Evolutionary conservation across 2,329 filamentous ascomycete species (phyloP), one percentile per base, ranked within the genome.

Genomic region (Penicillium sumatraense): DNA sequence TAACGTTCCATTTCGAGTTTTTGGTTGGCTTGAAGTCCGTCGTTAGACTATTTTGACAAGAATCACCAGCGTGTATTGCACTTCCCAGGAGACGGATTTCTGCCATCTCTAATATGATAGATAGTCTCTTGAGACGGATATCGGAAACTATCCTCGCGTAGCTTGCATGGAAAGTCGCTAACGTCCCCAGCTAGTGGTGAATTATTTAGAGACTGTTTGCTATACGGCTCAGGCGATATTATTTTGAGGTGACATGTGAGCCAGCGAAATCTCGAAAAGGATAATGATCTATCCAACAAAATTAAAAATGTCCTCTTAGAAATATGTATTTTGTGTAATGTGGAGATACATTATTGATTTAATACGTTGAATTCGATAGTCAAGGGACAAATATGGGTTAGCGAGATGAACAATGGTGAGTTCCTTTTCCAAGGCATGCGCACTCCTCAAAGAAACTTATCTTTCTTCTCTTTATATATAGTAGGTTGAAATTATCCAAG

Each of bases 41-140:
- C 0, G 92, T 93, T 63, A 98, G 78, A 3, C 88, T 88, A 51
- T 97, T 76, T 66, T 98, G 93, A 78, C 93, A 98, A 0, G 90
- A 95, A 0, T 93, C 93, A 51, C 93, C 93, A 20, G 92, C 92
- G 64, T 98, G 93, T 0, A 87, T 85, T 2, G 91, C 92, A 41
- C 81, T 77, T 29, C 91, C 92, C 0, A 76, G 77, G 73, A 96
- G 90, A 0, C 75, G 72, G 1, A 96, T 80, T 0, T 72, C 65
- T 89, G 84, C 0, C 73, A 5, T 84, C 81, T 3, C 90, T 90
- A 11, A 89, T 81, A 1, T 81, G 77, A 73, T 88, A 89, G 1
- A 78, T 69, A 65, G 90, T 90, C 48, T 65, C 64, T 75, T 75
- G 1, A 68, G 70, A 75, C 1, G 78, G 75, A 1, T 80, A 75